Evolutionary conservation across 179 eudicot genomes (phyloP).

Genomic region (Silene coronaria): DNA sequence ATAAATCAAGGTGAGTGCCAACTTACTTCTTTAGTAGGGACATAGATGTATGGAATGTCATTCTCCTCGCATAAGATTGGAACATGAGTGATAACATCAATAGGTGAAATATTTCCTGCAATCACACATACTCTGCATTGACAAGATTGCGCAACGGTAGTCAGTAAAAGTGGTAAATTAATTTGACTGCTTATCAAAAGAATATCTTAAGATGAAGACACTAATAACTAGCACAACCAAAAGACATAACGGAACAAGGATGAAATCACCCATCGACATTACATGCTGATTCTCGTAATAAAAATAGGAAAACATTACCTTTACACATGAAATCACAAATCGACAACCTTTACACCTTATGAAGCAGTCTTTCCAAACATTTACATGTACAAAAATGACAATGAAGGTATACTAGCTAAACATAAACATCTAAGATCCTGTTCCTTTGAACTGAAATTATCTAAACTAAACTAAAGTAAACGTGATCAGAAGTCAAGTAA

Average conservation of each 20-base stretch:
- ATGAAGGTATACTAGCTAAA: too few species aligned
- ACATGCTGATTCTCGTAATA: too few species aligned
- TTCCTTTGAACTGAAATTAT: too few species aligned
- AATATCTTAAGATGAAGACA: not conserved
- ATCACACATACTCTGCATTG: constrained; percentile 78
- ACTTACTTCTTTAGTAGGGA: constrained; percentile 85
- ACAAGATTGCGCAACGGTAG: not conserved
- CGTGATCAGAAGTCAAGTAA: too few species aligned
- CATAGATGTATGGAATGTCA: constrained; percentile 78
- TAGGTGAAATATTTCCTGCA: constrained; percentile 96
- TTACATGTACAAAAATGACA: too few species aligned
- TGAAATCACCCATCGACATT: too few species aligned
- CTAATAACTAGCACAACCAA: not conserved
- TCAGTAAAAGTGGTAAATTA: not conserved
- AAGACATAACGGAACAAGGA: too few species aligned
- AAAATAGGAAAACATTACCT: too few species aligned
- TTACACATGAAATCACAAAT: not conserved
- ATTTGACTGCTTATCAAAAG: not conserved
- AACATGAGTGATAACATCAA: constrained; percentile 92
- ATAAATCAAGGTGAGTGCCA: not conserved
- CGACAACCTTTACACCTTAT: too few species aligned
- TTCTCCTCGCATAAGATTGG: constrained; percentile 90
- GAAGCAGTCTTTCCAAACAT: not conserved
- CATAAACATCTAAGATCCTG: too few species aligned
- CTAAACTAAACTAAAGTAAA: too few species aligned